Base-by-base conservation (phyloP, 805 yeast genomes). In the Debaryomyces prosopidis region DNA sequence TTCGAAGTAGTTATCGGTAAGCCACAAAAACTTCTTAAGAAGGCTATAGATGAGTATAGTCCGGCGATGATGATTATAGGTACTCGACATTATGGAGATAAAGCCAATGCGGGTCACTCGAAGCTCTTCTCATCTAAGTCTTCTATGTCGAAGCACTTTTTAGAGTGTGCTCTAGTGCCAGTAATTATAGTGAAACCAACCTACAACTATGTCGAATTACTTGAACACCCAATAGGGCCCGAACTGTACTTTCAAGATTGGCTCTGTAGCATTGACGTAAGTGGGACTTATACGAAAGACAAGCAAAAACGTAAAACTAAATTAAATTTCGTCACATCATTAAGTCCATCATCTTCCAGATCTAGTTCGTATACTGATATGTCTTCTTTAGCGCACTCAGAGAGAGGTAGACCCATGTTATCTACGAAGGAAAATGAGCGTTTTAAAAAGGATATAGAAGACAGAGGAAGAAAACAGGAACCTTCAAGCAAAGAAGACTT, bases 21-120 rank as follows among this genome's bases (percentile, higher is more conserved):
- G 40, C 74, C 76, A 4, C 71, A 67, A 48, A 67, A 68, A 47
- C 45, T 64, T 16, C 55, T 73, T 48, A 63, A 67, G 46, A 54
- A 52, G 27, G 76, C 77, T 6, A 69, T 73, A 17, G 65, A 62
- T 19, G 76, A 71, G 50, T 73, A 68, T 50, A 56, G 60, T 40
- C 77, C 77, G 2, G 66, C 67, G n/a, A 70, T 72, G 75, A 69
- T 73, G 76, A 55, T 67, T 27, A 68, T 73, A 18, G 77, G 77
- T 2, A 67, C 74, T 8, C 72, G 68, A 46, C 68, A 66, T 40
- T 58, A 59, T 17, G 66, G 57, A 11, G 57, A 58, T 39, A 47
- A 41, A 16, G 36, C 30, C 8, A 44, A 43, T 9, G 19, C 26
- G 8, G 42, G 35, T 9, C 51, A 51, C 40, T 40, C 43, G 11